Conservation (phyloP, 306 rosid species). For the Glycine tomentella region DNA sequence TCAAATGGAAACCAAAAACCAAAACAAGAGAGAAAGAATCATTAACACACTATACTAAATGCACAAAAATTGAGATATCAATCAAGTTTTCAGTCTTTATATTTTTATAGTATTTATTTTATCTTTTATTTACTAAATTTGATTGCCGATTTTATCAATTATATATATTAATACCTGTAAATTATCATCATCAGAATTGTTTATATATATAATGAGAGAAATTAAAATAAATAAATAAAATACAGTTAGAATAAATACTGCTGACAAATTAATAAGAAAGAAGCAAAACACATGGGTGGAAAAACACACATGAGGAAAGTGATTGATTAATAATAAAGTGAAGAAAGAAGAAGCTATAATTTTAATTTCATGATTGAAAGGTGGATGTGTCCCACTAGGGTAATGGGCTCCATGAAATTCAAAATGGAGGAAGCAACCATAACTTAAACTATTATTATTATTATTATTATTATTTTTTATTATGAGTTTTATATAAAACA, state of each 20-base stretch:
- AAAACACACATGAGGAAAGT: not conserved
- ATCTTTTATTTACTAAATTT: not conserved
- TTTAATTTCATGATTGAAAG: conserved; percentile 6
- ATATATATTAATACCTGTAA: not conserved
- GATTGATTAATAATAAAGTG: conserved; percentile 5
- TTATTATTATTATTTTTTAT: too few relatives aligned
- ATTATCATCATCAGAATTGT: too few relatives aligned
- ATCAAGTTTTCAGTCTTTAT: not conserved
- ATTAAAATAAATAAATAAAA: too few relatives aligned
- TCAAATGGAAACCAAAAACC: not conserved
- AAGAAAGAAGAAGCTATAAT: not conserved
- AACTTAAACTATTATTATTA: too few relatives aligned
- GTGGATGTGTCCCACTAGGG: conserved; percentile 29
- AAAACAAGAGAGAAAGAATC: conserved; percentile 3
- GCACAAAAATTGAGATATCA: not conserved
- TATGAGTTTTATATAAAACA: too few relatives aligned
- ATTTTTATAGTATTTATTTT: not conserved
- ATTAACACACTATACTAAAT: not conserved
- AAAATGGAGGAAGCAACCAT: not conserved
- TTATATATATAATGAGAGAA: too few relatives aligned
- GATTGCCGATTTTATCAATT: not conserved
- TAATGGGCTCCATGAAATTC: conserved; percentile 41
- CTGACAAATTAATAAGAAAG: not conserved
- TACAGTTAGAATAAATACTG: not conserved
- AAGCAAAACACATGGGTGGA: not conserved